Evolutionary conservation across 768 basidiomycete genomes (phyloP).

Genomic region (Chiua virens): DNA sequence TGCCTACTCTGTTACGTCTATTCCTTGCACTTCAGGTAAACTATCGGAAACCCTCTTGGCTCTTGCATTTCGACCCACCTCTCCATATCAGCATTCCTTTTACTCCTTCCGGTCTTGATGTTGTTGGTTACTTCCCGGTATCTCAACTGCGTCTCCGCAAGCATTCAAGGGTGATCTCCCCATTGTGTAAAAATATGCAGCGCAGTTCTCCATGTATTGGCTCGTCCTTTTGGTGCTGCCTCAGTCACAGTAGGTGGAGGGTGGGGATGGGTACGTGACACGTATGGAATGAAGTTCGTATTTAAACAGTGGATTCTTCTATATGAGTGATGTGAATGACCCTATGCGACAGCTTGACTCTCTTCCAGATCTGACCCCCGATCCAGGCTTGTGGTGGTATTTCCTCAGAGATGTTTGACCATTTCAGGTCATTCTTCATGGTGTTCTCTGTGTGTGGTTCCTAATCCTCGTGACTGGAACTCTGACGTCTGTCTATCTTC

Average conservation of each 20-base stretch:
- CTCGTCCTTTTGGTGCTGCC: slow-evolving; percentile 41
- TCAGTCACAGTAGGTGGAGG: slow-evolving; percentile 61
- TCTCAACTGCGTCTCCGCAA: slow-evolving; percentile 63
- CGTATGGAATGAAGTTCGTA: slow-evolving; percentile 81
- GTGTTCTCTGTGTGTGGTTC: slow-evolving; percentile 74
- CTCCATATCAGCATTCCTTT: slow-evolving; percentile 56
- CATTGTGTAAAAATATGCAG: slow-evolving; percentile 28
- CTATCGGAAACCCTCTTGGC: slow-evolving; percentile 56
- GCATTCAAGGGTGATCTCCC: slow-evolving; percentile 21
- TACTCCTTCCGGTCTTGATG: too few species aligned
- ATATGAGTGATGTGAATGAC: neutral
- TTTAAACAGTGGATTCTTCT: neutral
- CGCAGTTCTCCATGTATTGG: slow-evolving; percentile 54
- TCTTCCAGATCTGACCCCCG: slow-evolving; percentile 92
- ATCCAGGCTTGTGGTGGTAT: slow-evolving; percentile 97
- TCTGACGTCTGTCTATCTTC: slow-evolving; percentile 35
- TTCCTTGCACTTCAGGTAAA: slow-evolving; percentile 46
- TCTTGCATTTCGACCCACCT: slow-evolving; percentile 73
- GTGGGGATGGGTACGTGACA: slow-evolving; percentile 68
- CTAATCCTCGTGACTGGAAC: neutral
- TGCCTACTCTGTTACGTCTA: neutral
- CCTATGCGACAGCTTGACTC: slow-evolving; percentile 55
- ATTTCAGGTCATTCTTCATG: slow-evolving; percentile 95
- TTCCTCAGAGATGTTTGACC: slow-evolving; percentile 99
- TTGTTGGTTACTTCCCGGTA: slow-evolving; percentile 50